Conservation (phyloP, 2,329 filamentous ascomycete genomes). For the Cryphonectria parasitica region DNA sequence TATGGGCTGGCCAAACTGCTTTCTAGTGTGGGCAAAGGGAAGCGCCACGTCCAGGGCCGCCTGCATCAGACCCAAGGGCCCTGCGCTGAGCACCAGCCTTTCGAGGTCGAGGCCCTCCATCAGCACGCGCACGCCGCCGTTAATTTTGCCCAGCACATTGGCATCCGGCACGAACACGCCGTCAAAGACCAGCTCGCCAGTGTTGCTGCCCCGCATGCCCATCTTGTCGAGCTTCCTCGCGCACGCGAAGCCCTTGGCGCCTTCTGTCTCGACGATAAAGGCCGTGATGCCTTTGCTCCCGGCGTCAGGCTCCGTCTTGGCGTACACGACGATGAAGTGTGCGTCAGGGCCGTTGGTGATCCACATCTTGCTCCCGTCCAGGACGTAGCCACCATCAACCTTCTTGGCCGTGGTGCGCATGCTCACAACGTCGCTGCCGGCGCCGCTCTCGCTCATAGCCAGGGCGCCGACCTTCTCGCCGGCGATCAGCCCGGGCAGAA, state of each 20-base stretch:
- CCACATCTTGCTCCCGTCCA: constrained; percentile 98
- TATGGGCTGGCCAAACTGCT: constrained; percentile 85
- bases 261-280: constrained; percentile 78
- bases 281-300: constrained; percentile 92
- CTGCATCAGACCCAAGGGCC: constrained; percentile 94
- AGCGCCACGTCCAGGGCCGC: constrained; percentile 82
- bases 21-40: constrained; percentile 86
- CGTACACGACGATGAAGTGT: constrained; percentile 93
- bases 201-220: constrained; percentile 96
- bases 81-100: constrained; percentile 86
- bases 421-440: constrained; percentile 91
- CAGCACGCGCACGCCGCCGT: constrained; percentile 84
- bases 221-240: constrained; percentile 95
- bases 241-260: constrained; percentile 76
- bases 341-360: constrained; percentile 98
- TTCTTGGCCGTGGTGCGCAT: constrained; percentile 87
- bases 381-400: constrained; percentile 81
- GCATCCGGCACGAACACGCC: constrained; percentile 84
- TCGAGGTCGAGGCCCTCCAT: constrained; percentile 98
- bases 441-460: constrained; percentile 92
- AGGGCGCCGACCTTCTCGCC: constrained; percentile 84
- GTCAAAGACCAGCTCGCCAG: constrained; percentile 90
- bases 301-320: constrained; percentile 82
- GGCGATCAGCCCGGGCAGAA: constrained; percentile 78
- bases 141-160: constrained; percentile 78